These are phyloP conservation scores for Friedmanniomyces simplex DNA, from an alignment of 495 filamentous ascomycete species.

Conservation along the genomic window DNA sequence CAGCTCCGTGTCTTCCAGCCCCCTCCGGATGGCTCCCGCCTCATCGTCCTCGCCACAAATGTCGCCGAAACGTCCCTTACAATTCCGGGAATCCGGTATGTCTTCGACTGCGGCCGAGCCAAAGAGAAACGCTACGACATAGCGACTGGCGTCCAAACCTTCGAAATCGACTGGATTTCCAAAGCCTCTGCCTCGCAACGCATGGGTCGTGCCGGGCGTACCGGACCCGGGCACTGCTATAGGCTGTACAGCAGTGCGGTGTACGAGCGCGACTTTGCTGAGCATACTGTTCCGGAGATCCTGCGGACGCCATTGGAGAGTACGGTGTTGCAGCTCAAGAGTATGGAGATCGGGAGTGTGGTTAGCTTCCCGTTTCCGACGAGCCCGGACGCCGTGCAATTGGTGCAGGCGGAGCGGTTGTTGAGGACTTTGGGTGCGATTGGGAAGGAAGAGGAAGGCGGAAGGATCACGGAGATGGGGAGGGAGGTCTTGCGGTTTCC, in stretches of 20 bases:
- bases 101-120: slow-evolving; percentile 85
- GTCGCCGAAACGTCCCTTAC: slow-evolving; percentile 95
- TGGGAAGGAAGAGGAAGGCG: slow-evolving; percentile 37
- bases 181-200: slow-evolving; percentile 92
- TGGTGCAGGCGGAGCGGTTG: slow-evolving; percentile 79
- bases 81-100: slow-evolving; percentile 90
- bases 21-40: slow-evolving; percentile 62
- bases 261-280: slow-evolving; percentile 79
- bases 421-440: slow-evolving; percentile 47
- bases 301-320: slow-evolving; percentile 84
- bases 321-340: slow-evolving; percentile 88
- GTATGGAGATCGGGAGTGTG: slow-evolving; percentile 84
- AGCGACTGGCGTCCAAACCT: slow-evolving; percentile 83
- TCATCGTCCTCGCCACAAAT: slow-evolving; percentile 91
- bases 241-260: slow-evolving; percentile 87
- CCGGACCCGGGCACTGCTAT: slow-evolving; percentile 93
- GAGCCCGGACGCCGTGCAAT: slow-evolving; percentile 65
- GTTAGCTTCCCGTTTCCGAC: slow-evolving; percentile 98
- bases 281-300: slow-evolving; percentile 83
- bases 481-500: slow-evolving; percentile 78
- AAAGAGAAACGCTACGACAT: slow-evolving; percentile 86
- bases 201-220: slow-evolving; percentile 89
- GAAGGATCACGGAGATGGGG: slow-evolving; percentile 69
- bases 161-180: slow-evolving; percentile 92
- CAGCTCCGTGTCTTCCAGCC: slow-evolving; percentile 91